Percentiles rank a stretch among this genome's conserved stretches.
Conservation (phyloP, 768 basidiomycete species). For the Suillus clintonianus region DNA sequence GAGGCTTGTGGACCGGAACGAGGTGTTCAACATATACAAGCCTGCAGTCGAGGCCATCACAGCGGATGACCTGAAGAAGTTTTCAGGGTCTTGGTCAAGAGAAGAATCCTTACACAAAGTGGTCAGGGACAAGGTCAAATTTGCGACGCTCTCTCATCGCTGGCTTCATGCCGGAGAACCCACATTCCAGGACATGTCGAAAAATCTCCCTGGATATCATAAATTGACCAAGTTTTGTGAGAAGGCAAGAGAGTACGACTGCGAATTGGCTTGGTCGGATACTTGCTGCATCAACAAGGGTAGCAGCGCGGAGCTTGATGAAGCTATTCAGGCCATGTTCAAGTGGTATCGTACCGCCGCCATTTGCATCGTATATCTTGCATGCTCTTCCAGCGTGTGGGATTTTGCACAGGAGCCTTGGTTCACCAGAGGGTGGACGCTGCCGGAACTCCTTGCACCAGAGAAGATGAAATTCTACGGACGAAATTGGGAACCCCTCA, state of each 20-base stretch:
- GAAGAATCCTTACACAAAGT: neutral
- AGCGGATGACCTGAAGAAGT: constrained; percentile 1
- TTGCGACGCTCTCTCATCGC: constrained; percentile 17
- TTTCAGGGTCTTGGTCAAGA: neutral
- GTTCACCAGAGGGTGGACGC: constrained; percentile 27
- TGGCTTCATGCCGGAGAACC: constrained; percentile 22
- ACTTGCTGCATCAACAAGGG: constrained; percentile 20
- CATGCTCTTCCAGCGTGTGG: constrained; percentile 7
- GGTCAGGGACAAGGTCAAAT: neutral
- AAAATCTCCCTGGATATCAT: constrained; percentile 11
- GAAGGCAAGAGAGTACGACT: constrained; percentile 18
- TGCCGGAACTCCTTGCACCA: constrained; percentile 12
- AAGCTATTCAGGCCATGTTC: constrained; percentile 32
- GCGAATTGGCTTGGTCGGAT: constrained; percentile 27
- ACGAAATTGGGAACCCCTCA: constrained; percentile 18
- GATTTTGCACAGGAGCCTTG: constrained; percentile 19
- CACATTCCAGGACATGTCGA: constrained; percentile 7
- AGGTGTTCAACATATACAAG: constrained; percentile 3
- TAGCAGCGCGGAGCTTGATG: constrained; percentile 31
- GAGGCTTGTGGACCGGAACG: constrained; percentile 11
- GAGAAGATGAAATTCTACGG: constrained; percentile 19
- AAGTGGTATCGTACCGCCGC: constrained; percentile 24
- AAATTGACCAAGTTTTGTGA: constrained; percentile 20
- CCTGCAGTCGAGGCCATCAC: neutral
- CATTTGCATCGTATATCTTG: constrained; percentile 25